A percentile compares a stretch with the other conserved stretches of the same genome.
Evolutionary conservation across 2,329 filamentous ascomycete genomes (phyloP).

Genomic region (Penicillium sp.): DNA sequence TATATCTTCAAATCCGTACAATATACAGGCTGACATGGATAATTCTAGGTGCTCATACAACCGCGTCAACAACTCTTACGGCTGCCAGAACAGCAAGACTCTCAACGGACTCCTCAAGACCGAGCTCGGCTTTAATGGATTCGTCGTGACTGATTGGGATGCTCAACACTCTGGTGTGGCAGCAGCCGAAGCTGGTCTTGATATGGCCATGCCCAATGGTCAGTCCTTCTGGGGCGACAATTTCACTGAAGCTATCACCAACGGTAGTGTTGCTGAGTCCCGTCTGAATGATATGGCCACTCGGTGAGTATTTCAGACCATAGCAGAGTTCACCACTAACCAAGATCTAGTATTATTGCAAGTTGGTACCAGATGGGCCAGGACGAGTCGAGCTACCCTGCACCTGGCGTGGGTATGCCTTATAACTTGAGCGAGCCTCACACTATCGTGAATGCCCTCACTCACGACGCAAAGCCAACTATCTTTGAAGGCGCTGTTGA

Average conservation of each 20-base stretch:
- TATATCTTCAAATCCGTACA: too few relatives aligned
- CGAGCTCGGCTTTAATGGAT: constrained; percentile 41
- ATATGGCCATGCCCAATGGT: constrained; percentile 76
- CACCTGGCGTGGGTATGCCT: constrained; percentile 18
- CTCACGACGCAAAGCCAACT: constrained; percentile 22
- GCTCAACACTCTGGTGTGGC: constrained; percentile 71
- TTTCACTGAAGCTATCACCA: constrained; percentile 59
- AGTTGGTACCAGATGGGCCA: too few relatives aligned
- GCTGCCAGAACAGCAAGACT: constrained; percentile 55
- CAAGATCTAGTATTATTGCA: too few relatives aligned
- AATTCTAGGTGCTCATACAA: constrained; percentile 53
- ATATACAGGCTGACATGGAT: too few relatives aligned
- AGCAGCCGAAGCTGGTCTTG: constrained; percentile 69
- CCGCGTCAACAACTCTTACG: constrained; percentile 72
- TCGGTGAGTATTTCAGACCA: too few relatives aligned
- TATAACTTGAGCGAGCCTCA: constrained; percentile 33
- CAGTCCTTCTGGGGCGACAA: constrained; percentile 23
- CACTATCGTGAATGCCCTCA: constrained; percentile 40
- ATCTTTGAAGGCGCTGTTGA: constrained; percentile 54
- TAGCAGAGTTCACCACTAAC: too few relatives aligned
- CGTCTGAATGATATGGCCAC: constrained; percentile 64
- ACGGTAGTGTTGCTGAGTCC: constrained; percentile 57
- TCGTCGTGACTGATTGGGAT: constrained; percentile 78
- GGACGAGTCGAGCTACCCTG: too few relatives aligned
- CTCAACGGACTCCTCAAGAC: too few relatives aligned